Conservation (phyloP, 176 grass and related monocot species). For the Musa troglodytarum region DNA sequence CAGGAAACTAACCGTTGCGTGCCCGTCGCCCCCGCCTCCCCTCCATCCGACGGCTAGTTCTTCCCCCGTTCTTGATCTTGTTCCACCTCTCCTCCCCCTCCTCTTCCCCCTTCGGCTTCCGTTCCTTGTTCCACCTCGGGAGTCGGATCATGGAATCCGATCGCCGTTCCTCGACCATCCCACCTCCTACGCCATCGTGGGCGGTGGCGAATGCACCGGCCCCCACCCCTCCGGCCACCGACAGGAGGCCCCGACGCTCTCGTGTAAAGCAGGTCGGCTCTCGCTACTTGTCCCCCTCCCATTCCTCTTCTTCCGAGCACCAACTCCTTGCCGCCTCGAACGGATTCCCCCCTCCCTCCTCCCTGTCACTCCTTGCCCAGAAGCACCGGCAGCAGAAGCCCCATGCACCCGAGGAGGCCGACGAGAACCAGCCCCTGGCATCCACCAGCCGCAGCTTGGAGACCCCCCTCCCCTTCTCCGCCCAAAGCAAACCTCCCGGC, state of each 20-base stretch:
- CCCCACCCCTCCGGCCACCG: conserved; percentile 8
- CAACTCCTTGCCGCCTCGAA: conserved; percentile 26
- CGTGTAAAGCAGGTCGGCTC: conserved; percentile 68
- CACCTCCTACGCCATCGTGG: conserved; percentile 18
- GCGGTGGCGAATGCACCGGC: neutral
- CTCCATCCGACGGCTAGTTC: too few relatives aligned
- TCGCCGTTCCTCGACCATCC: conserved; percentile 1
- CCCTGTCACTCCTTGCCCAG: conserved; percentile 17
- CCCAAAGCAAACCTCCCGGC: neutral
- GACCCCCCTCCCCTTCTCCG: neutral
- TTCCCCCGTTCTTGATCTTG: neutral
- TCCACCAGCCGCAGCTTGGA: neutral
- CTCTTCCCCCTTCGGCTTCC: neutral
- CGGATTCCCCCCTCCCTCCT: conserved; percentile 6
- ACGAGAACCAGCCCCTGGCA: conserved; percentile 56
- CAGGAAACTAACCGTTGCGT: too few relatives aligned
- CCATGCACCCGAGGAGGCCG: neutral
- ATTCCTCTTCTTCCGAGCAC: conserved; percentile 26
- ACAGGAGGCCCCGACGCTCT: conserved; percentile 34
- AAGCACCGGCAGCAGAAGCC: neutral
- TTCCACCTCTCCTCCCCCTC: neutral
- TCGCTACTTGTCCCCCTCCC: conserved; percentile 49
- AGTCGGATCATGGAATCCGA: too few relatives aligned
- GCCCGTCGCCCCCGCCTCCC: too few relatives aligned
- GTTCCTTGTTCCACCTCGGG: neutral